phyloP scores from a whole-genome alignment of 768 basidiomycete species.

The Phylloporus rhodoxanthus region DNA sequence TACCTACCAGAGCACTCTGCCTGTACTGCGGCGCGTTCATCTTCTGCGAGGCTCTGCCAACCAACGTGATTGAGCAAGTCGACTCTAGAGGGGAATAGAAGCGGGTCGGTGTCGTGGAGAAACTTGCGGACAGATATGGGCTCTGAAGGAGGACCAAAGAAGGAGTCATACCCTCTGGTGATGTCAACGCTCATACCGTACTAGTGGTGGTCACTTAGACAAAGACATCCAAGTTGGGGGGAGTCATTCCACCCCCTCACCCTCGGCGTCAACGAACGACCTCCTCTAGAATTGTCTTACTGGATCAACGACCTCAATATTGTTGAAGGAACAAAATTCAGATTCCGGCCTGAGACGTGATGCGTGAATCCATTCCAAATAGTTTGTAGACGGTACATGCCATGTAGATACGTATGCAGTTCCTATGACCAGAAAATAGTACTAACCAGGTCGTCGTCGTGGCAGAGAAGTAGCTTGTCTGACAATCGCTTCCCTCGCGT shows the following conservation, averaged over 20 bases:
- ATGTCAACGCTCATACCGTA: constrained; percentile 24
- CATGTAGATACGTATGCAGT: constrained; percentile 18
- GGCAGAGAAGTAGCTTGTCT: constrained; percentile 42
- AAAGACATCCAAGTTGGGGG: too few species aligned
- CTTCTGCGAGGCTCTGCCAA: constrained; percentile 24
- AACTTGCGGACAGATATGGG: constrained; percentile 44
- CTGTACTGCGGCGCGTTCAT: constrained; percentile 28
- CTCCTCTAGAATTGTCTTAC: too few species aligned
- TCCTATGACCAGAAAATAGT: constrained; percentile 4
- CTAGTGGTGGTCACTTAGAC: too few species aligned
- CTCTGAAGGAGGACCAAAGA: constrained; percentile 63
- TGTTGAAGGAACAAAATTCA: neutral
- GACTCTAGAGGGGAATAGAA: constrained; percentile 5
- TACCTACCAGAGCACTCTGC: constrained; percentile 40
- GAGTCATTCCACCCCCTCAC: too few species aligned
- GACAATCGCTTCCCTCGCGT: constrained; percentile 75
- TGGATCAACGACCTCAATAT: too few species aligned
- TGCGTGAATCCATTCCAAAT: constrained; percentile 21
- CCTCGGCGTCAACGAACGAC: too few species aligned
- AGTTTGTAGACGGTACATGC: constrained; percentile 23
- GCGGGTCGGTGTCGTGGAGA: constrained; percentile 29
- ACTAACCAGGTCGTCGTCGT: constrained; percentile 20
- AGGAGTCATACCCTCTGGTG: constrained; percentile 38
- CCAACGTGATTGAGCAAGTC: constrained; percentile 11
- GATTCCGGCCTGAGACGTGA: constrained; percentile 1